Evolutionary conservation across 2,329 filamentous ascomycete species (phyloP), one percentile per base, ranked within the genome.

Genomic region (Ophiocordyceps camponoti-rufipedis): DNA sequence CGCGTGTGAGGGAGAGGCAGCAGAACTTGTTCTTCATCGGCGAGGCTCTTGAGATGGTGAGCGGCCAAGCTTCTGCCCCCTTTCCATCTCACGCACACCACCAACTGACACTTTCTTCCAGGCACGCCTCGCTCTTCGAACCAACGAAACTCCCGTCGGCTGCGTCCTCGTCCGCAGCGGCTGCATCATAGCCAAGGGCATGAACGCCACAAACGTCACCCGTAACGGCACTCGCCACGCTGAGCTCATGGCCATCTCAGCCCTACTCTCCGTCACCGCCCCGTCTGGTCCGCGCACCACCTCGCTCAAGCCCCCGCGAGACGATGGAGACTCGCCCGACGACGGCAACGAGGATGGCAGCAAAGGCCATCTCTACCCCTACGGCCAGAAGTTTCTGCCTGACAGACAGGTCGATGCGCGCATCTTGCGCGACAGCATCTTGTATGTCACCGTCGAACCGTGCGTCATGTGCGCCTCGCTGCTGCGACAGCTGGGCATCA

Each of bases 381-480:
- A 78, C 46, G 74, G 74, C 5, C 73, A 78, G 53, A 78, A 76
- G 56, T 63, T 74, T 0, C 67, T 75, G 48, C 67, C 70, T 0
- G 62, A 62, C 2, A 63, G 72, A 19, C 71, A 70, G 45, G 73
- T 91, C 52, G 72, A 81, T 45, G 72, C 76, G 32, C 72, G 71
- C 12, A 75, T 89, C 50, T 70, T 96, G 53, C 69, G 68, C 38
- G 75, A 88, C 51, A 73, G 72, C 53, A 82, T 79, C 10, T 75
- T 98, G 44, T 98, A 98, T 62, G 91, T 98, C 43, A 98, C 91
- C 0, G 89, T 98, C 45, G 93, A 98, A 64, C 91, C 91, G 5
- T 98, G 91, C 62, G 86, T 98, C 66, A 98, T 98, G 91, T 98
- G 91, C 59, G 91, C 91, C 12, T 93, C 87, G 7, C 78, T 93